phyloP scores from a whole-genome alignment of 2,329 filamentous ascomycete genomes.

The Hypoxylon sp. region DNA sequence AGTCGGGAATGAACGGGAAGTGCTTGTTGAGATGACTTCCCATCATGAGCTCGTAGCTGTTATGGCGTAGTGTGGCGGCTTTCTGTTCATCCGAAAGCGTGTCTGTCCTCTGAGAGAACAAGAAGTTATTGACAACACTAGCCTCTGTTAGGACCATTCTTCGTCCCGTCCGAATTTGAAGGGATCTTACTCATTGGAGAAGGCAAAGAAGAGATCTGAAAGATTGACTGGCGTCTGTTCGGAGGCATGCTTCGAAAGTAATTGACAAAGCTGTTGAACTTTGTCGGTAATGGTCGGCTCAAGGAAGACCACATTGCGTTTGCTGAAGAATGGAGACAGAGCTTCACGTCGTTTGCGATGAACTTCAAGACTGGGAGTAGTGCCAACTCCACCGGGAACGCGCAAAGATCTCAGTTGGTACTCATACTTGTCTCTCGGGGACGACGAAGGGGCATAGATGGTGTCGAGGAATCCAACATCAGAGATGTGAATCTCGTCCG shows the following conservation, averaged over 20 bases:
- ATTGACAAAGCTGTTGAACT: conserved; percentile 35
- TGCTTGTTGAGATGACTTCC: conserved; percentile 39
- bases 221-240: conserved; percentile 36
- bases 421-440: conserved; percentile 40
- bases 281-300: conserved; percentile 34
- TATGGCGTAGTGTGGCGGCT: conserved; percentile 38
- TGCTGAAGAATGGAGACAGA: conserved; percentile 36
- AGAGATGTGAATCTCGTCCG: conserved; percentile 40
- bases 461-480: conserved; percentile 42
- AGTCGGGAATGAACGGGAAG: conserved; percentile 39
- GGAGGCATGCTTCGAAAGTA: conserved; percentile 34
- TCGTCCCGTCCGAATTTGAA: conserved; percentile 32
- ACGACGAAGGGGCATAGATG: conserved; percentile 40
- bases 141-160: conserved; percentile 37
- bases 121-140: conserved; percentile 40
- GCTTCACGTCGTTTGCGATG: conserved; percentile 36
- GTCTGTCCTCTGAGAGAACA: conserved; percentile 39
- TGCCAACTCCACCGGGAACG: conserved; percentile 41
- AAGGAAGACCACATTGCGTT: conserved; percentile 35
- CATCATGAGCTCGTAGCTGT: conserved; percentile 38
- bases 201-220: conserved; percentile 38
- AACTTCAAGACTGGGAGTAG: conserved; percentile 40
- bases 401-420: conserved; percentile 37
- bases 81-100: conserved; percentile 38
- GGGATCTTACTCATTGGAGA: conserved; percentile 37